Evolutionary conservation across 352 stramenopile species (phyloP).

Genomic region (Globisporangium rhizosaccharum): DNA sequence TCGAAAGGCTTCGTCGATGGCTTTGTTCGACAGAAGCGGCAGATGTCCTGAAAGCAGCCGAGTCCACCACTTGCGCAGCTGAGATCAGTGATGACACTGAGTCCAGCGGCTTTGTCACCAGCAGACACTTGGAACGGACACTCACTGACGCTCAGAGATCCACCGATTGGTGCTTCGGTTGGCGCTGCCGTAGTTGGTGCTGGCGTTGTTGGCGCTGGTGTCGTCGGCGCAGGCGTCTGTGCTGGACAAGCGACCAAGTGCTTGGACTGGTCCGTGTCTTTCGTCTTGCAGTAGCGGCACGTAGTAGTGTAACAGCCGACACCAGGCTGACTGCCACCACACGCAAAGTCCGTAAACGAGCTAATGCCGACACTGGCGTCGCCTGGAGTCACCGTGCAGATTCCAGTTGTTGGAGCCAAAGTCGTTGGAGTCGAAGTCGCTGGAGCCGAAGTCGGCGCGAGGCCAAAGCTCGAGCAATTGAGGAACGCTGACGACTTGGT

Average conservation of each 20-base stretch:
- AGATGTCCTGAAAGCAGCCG: slow-evolving; percentile 19
- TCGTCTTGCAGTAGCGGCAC: too few species aligned
- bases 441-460: neutral
- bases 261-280: too few species aligned
- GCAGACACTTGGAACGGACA: slow-evolving; percentile 8
- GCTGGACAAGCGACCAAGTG: neutral
- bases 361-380: too few species aligned
- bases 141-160: neutral
- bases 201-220: neutral
- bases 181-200: neutral
- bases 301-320: too few species aligned
- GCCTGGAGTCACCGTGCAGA: too few species aligned
- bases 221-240: neutral
- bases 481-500: slow-evolving; percentile 10
- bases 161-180: neutral
- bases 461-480: slow-evolving; percentile 3
- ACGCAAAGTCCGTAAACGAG: too few species aligned
- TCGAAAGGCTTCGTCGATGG: neutral
- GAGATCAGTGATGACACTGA: slow-evolving; percentile 10
- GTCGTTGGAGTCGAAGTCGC: neutral
- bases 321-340: too few species aligned
- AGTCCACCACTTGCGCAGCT: slow-evolving; percentile 16
- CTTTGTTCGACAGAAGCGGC: slow-evolving; percentile 19
- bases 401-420: too few species aligned
- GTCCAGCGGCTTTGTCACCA: slow-evolving; percentile 11